These are phyloP conservation scores for Candida endomychidarum DNA, from an alignment of 805 yeast species.

Conservation along the genomic window DNA sequence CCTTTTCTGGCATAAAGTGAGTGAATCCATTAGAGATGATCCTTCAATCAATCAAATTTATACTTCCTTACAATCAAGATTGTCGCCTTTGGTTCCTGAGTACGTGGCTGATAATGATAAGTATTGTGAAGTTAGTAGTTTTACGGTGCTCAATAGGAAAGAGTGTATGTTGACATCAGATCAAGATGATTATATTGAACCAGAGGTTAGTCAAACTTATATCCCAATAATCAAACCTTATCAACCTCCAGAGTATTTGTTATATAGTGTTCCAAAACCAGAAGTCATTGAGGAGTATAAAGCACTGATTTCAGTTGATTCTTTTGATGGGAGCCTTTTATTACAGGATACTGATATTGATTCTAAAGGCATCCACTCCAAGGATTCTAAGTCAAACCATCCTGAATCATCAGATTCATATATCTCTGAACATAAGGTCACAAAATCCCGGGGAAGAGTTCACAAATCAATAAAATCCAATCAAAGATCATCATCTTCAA, in stretches of 20 bases:
- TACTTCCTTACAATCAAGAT: constrained; percentile 48
- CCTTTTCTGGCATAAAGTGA: constrained; percentile 52
- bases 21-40: constrained; percentile 38
- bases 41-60: constrained; percentile 48
- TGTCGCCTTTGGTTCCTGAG: constrained; percentile 26
- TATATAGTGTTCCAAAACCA: not conserved
- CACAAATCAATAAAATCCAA: constrained; percentile 4
- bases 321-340: not conserved
- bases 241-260: constrained; percentile 16
- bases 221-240: constrained; percentile 18
- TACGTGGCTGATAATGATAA: constrained; percentile 12
- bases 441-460: not conserved
- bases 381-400: too few relatives aligned
- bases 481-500: not conserved
- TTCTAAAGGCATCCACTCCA: too few relatives aligned
- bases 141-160: constrained; percentile 21
- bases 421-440: too few relatives aligned
- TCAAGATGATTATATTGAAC: constrained; percentile 22
- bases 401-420: too few relatives aligned
- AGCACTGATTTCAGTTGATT: not conserved
- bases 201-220: constrained; percentile 14
- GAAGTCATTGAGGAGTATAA: not conserved
- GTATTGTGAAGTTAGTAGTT: constrained; percentile 22
- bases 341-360: too few relatives aligned
- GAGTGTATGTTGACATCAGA: constrained; percentile 23